Evolutionary conservation across 2,329 filamentous ascomycete species (phyloP).

Genomic region (Simplicillium sp.): DNA sequence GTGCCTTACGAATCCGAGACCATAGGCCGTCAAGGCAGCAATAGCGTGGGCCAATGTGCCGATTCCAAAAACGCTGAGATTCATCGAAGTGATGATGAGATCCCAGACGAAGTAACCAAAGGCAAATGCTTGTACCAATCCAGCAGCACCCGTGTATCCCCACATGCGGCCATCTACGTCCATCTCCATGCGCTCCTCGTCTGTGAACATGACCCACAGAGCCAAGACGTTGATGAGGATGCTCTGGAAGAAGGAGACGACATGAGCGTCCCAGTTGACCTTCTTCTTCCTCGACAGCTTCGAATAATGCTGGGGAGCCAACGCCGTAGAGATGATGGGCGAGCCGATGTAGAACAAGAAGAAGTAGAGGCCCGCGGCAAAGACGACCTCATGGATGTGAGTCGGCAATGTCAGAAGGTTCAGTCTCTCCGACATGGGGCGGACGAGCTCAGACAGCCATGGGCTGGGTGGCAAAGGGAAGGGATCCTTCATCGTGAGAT

Average conservation of each 20-base stretch:
- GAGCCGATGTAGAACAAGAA: slow-evolving; percentile 57
- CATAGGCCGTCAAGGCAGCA: slow-evolving; percentile 64
- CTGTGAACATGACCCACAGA: slow-evolving; percentile 61
- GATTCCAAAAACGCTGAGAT: slow-evolving; percentile 64
- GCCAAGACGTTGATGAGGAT: slow-evolving; percentile 61
- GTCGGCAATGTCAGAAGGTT: slow-evolving; percentile 58
- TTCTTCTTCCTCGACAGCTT: slow-evolving; percentile 52
- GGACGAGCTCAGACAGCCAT: slow-evolving; percentile 43
- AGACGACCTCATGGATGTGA: slow-evolving; percentile 68
- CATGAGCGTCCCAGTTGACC: slow-evolving; percentile 78
- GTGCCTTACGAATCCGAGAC: slow-evolving; percentile 65
- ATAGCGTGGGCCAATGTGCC: slow-evolving; percentile 71
- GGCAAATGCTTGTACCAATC: slow-evolving; percentile 67
- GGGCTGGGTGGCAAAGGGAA: slow-evolving; percentile 57
- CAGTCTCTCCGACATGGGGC: slow-evolving; percentile 55
- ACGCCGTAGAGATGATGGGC: slow-evolving; percentile 50
- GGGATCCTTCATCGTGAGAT: slow-evolving; percentile 56
- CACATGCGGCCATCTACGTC: slow-evolving; percentile 60
- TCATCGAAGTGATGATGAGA: slow-evolving; percentile 55
- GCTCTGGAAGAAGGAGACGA: slow-evolving; percentile 75
- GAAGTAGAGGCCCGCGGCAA: slow-evolving; percentile 59
- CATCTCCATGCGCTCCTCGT: slow-evolving; percentile 60
- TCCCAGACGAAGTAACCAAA: slow-evolving; percentile 83
- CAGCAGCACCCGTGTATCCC: slow-evolving; percentile 65
- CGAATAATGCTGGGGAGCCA: slow-evolving; percentile 57